Evolutionary conservation across 2,329 filamentous ascomycete species (phyloP).

Genomic region (Diaporthe eres): DNA sequence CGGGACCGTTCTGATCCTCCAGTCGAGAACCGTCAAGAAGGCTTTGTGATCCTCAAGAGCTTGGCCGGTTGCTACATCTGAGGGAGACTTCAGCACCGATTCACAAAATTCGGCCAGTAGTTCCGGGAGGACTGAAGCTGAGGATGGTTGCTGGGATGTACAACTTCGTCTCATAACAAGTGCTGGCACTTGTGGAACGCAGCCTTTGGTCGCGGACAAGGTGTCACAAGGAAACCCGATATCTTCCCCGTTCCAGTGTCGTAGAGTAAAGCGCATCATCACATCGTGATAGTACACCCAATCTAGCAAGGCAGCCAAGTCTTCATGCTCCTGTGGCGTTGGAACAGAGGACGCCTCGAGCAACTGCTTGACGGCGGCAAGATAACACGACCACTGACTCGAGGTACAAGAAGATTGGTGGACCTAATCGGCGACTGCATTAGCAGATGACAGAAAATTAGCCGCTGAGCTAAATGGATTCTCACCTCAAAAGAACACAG

Average conservation of each 20-base stretch:
- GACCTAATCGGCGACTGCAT: background rate
- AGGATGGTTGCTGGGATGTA: background rate
- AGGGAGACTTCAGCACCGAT: background rate
- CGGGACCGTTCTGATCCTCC: background rate
- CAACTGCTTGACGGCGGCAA: background rate
- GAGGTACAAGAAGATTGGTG: constrained; percentile 8
- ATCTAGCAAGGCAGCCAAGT: constrained; percentile 19
- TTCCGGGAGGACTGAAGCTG: background rate
- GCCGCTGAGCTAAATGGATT: background rate
- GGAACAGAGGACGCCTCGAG: background rate
- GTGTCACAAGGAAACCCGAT: background rate
- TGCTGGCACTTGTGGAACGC: background rate
- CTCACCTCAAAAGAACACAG: constrained; percentile 7
- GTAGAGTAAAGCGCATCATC: constrained; percentile 23
- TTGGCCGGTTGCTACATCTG: background rate
- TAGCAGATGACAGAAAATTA: background rate
- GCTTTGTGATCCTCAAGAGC: background rate
- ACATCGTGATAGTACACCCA: constrained; percentile 35
- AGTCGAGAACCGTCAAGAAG: background rate
- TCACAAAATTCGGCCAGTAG: background rate
- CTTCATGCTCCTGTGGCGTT: background rate
- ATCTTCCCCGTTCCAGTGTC: background rate
- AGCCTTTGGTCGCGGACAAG: background rate
- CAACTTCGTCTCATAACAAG: background rate
- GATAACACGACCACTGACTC: background rate